Conservation (phyloP, 129 eudicot genomes). For the Chrysanthemum seticuspe region DNA sequence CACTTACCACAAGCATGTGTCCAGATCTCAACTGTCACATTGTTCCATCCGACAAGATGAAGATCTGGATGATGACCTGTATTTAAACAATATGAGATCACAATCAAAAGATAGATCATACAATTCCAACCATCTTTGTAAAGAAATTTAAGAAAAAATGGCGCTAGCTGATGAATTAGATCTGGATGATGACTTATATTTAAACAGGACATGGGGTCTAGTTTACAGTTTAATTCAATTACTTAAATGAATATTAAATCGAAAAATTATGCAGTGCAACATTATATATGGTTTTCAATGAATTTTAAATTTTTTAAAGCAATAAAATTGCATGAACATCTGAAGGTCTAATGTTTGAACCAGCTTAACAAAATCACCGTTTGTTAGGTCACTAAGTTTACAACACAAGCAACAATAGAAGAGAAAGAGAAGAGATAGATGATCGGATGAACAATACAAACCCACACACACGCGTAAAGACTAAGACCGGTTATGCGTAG, state of each 20-base stretch:
- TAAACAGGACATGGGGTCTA: neutral
- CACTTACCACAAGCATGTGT: conserved; percentile 88
- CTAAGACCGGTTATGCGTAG: too few relatives aligned
- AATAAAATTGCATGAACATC: too few relatives aligned
- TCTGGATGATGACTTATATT: too few relatives aligned
- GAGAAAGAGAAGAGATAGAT: too few relatives aligned
- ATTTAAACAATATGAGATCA: conserved; percentile 17
- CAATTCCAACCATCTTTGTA: neutral
- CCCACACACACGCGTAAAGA: too few relatives aligned
- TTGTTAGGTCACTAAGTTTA: neutral
- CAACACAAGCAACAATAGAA: too few relatives aligned
- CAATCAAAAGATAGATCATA: conserved; percentile 10
- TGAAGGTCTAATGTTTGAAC: too few relatives aligned
- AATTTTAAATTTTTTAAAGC: too few relatives aligned
- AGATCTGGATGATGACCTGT: conserved; percentile 98
- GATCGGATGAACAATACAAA: too few relatives aligned
- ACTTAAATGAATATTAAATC: neutral
- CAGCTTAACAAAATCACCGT: neutral
- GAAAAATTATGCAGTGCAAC: neutral
- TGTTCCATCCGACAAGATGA: conserved; percentile 97
- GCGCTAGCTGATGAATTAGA: neutral
- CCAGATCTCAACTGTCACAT: conserved; percentile 79
- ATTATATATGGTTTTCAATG: neutral
- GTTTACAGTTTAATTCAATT: neutral
- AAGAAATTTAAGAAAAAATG: neutral